Percentiles rank a stretch among this genome's conserved stretches.
Evolutionary conservation across 1,284 basidiomycete species (phyloP).

Genomic region (Cystobasidiaceae sp.): DNA sequence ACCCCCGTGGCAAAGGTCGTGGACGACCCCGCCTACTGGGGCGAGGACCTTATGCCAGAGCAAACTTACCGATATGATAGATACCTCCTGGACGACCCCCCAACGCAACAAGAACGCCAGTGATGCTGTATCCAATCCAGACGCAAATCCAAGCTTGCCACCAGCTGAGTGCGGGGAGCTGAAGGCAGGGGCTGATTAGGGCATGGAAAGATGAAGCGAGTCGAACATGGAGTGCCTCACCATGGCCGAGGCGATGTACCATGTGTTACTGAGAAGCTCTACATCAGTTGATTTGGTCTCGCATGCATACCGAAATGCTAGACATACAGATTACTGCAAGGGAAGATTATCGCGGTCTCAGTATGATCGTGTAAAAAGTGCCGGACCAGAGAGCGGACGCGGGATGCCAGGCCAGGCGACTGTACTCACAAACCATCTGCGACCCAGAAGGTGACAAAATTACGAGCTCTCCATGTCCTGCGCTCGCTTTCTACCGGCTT

Average conservation of each 20-base stretch:
- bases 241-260: conserved; percentile 28
- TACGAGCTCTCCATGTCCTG: conserved; percentile 14
- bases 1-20: too few relatives aligned
- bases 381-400: too few relatives aligned
- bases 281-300: too few relatives aligned
- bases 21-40: too few relatives aligned
- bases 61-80: conserved; percentile 36
- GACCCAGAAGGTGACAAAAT: conserved; percentile 25
- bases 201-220: conserved; percentile 53
- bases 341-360: too few relatives aligned
- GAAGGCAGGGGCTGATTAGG: conserved; percentile 61
- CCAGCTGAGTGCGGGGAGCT: conserved; percentile 61
- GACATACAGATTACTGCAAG: too few relatives aligned
- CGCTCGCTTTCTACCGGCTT: conserved; percentile 26
- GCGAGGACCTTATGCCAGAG: conserved; percentile 42
- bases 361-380: too few relatives aligned
- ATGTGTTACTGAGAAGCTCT: too few relatives aligned
- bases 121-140: conserved; percentile 63
- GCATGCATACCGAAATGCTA: too few relatives aligned
- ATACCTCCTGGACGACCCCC: conserved; percentile 67
- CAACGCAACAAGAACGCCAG: conserved; percentile 67
- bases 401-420: too few relatives aligned
- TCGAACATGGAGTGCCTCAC: not conserved
- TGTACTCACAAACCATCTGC: conserved; percentile 7
- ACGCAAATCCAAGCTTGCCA: conserved; percentile 73